Evolutionary conservation across 202 grass and related monocot genomes (phyloP), one percentile per base, ranked within the genome.

Genomic region (Musa balbisiana): DNA sequence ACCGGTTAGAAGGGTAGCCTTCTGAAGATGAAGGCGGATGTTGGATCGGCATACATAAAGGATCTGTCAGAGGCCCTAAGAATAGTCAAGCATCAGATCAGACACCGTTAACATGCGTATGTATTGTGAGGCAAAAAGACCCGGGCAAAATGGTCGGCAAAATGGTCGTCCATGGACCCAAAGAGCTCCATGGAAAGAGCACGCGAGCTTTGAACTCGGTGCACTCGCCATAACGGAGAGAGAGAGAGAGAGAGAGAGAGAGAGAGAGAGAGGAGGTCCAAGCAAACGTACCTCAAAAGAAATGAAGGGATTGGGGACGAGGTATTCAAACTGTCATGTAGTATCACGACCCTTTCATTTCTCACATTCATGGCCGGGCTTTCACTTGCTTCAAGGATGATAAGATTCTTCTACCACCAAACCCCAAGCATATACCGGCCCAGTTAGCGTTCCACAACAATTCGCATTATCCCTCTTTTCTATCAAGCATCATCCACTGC

Each of bases 361-460:
- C 67, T 21, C 49, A 43, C 4, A 43, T 6, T 6, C 33, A 5
- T 43, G 4, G 33, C 33, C 33, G 33, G 51, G 10, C 67, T 70
- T 70, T 70, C 33, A 8, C 67, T 70, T n/a, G 33, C 67, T 70
- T 43, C 67, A 70, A 70, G 67, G 67, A 51, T 70, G 67, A 70
- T 52, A 70, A 70, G 49, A 70, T 70, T 70, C 67, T 51, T 70
- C 67, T 49, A 51, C 67, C 43, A 52, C 20, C 19, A 25, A 11
- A 70, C 49, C 43, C 67, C 49, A 70, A 51, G 49, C 67, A 51
- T 70, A 70, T 70, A 70, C 67, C 67, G 20, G 8, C 15, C 67
- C 9, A 21, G 67, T 20, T 70, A 70, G 67, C 9, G 67, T 70
- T 70, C 67, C 67, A 22, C 17, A n/a, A 20, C 21, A 24, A 26